Evolutionary conservation across 768 basidiomycete species (phyloP), one percentile per base, ranked within the genome.

Genomic region (Naganishia kalamii): DNA sequence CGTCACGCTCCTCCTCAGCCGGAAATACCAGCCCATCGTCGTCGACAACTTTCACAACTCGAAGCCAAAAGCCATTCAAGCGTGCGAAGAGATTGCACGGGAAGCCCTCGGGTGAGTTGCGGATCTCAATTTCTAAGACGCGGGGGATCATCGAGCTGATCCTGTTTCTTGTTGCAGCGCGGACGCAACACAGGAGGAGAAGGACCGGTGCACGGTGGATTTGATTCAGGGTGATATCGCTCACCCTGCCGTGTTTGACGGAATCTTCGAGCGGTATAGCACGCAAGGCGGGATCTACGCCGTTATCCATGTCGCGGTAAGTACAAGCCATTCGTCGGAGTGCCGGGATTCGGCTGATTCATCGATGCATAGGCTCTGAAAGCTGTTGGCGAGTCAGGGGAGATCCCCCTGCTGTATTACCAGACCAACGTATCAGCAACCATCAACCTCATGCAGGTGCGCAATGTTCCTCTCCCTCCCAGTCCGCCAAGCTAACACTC

Each of bases 31-130:
- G 76, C 91, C 97, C 71, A 85, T 97, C 69, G 88, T 92, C 25
- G 84, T 98, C 71, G 96, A 99, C 81, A 98, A 98, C 81, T 82
- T 88, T 81, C 86, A 92, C 79, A 99, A 99, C 77, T 92, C 96
- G 2, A 85, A 85, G 70, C 85, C 89, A 1, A 81, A 81, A 23
- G 85, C 91, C 2, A 83, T 96, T 51, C 79, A 81, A 60, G 86
- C 89, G 60, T 74, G 75, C 67, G 88, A 87, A 17, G 84, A 89
- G 78, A 83, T 98, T 62, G 91, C 92, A 3, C 83, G 82, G 68
- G 84, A 84, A 49, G 86, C 86, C 70, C 82, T 97, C 19, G 77
- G 75, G 77, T 78, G 64, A 66, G 78, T 68, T 21, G 7, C 5
- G 3, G n/a, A 15, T 48, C 23, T 6, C 1, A 21, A 41, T 6